These are phyloP conservation scores for Cutaneotrichosporon spelunceum DNA, from an alignment of 1,284 basidiomycete genomes.

Conservation along the genomic window DNA sequence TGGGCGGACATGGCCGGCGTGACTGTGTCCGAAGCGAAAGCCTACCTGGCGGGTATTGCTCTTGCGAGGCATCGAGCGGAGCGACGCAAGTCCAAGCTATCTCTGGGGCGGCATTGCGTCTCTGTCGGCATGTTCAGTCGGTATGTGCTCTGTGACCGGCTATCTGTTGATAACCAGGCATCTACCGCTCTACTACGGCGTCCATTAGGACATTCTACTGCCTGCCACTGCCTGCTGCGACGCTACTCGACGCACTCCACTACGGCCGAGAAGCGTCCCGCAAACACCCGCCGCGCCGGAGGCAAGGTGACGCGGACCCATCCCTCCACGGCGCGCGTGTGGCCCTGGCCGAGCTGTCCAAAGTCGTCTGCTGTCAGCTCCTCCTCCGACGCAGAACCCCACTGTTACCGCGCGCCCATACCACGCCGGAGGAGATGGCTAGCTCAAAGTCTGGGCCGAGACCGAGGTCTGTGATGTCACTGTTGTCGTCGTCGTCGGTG, in stretches of 20 bases:
- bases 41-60: too few relatives aligned
- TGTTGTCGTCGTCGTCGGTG: not conserved
- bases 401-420: slow-evolving; percentile 8
- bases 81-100: too few relatives aligned
- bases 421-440: not conserved
- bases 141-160: too few relatives aligned
- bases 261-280: not conserved
- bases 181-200: not conserved
- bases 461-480: not conserved
- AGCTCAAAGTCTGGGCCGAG: slow-evolving; percentile 2
- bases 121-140: too few relatives aligned
- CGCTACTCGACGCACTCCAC: not conserved
- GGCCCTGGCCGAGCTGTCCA: slow-evolving; percentile 5
- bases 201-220: not conserved
- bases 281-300: not conserved
- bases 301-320: slow-evolving; percentile 4
- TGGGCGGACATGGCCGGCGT: not conserved
- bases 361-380: slow-evolving; percentile 7
- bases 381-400: not conserved
- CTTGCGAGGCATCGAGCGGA: too few relatives aligned
- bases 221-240: too few relatives aligned
- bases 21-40: too few relatives aligned
- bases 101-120: too few relatives aligned
- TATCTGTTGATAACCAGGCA: not conserved
- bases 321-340: not conserved